These are phyloP conservation scores for Coccomyxa sp. DNA, from an alignment of 139 green algal genomes.

Conservation along the genomic window DNA sequence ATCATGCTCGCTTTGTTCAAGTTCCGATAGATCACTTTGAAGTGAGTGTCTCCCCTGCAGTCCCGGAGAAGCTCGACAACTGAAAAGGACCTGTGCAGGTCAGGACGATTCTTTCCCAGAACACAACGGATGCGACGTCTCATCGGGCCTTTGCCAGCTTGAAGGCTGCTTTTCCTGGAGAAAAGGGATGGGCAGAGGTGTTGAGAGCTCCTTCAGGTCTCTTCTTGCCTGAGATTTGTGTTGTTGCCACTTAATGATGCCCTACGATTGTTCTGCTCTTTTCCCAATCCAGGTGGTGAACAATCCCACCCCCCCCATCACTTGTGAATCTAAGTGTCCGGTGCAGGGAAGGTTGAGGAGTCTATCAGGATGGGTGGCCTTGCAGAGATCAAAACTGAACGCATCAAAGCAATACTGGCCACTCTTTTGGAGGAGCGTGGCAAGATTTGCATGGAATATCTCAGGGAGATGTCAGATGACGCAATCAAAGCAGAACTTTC, in stretches of 20 bases:
- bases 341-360: constrained; percentile 24
- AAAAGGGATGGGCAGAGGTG: constrained; percentile 27
- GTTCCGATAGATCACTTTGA: neutral
- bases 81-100: constrained; percentile 14
- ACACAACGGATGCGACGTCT: constrained; percentile 48
- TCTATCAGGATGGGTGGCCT: constrained; percentile 51
- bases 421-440: constrained; percentile 46
- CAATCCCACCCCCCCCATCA: too few relatives aligned
- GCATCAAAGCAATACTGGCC: constrained; percentile 58
- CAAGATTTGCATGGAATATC: constrained; percentile 51
- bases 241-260: too few relatives aligned
- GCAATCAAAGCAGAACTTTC: constrained; percentile 45
- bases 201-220: constrained; percentile 12
- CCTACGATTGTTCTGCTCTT: too few relatives aligned
- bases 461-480: constrained; percentile 35
- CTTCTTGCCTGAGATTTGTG: neutral
- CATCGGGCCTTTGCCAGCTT: constrained; percentile 27
- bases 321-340: too few relatives aligned
- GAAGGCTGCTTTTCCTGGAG: constrained; percentile 33
- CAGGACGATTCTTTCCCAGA: constrained; percentile 50
- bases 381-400: constrained; percentile 60
- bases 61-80: neutral
- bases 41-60: neutral
- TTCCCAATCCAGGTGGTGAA: too few relatives aligned
- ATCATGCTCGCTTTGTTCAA: neutral